Conservation (phyloP, 805 yeast species). For the Schwanniomyces pseudopolymorphus region DNA sequence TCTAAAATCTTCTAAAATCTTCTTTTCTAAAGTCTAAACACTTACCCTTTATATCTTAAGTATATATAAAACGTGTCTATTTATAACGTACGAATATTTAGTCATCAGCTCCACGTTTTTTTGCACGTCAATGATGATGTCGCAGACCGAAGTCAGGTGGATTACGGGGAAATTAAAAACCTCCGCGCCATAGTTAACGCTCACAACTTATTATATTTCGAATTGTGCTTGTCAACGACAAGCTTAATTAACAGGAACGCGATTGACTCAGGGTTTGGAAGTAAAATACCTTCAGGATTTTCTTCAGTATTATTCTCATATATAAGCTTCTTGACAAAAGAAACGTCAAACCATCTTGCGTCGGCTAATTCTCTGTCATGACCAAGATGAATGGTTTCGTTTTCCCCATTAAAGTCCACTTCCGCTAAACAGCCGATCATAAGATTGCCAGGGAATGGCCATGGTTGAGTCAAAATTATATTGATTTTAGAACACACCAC, state of each 20-base stretch:
- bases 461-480: slow-evolving; percentile 80
- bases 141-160: not conserved
- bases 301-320: slow-evolving; percentile 19
- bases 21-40: not conserved
- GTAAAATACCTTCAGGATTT: slow-evolving; percentile 35
- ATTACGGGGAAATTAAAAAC: not conserved
- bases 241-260: slow-evolving; percentile 45
- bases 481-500: slow-evolving; percentile 57
- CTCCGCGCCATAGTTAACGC: not conserved
- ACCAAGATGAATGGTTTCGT: slow-evolving; percentile 65
- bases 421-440: slow-evolving; percentile 90
- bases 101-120: not conserved
- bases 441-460: slow-evolving; percentile 95
- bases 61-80: not conserved
- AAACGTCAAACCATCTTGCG: slow-evolving; percentile 78
- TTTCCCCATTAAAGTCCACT: slow-evolving; percentile 67
- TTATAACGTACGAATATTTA: not conserved
- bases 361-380: slow-evolving; percentile 86
- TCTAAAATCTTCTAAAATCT: no score
- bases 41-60: not conserved
- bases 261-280: slow-evolving; percentile 46
- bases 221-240: slow-evolving; percentile 29
- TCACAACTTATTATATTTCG: not conserved
- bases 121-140: not conserved
- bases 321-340: slow-evolving; percentile 46